phyloP scores from a whole-genome alignment of 2,329 filamentous ascomycete genomes.

The Plectosphaerella sp. region DNA sequence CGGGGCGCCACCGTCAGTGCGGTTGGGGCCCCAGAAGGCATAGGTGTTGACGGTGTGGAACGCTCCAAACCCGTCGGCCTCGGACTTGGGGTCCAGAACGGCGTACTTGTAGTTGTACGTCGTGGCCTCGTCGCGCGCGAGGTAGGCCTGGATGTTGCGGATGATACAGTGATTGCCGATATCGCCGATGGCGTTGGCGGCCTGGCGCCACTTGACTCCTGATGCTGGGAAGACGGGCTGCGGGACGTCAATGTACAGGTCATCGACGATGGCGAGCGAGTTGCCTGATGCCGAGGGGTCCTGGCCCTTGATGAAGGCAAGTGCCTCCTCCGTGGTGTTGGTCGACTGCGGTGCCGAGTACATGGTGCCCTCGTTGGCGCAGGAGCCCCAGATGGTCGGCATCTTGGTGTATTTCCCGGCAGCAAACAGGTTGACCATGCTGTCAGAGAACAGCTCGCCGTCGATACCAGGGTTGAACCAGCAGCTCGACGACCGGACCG shows the following conservation, averaged over 20 bases:
- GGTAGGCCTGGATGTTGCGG: conserved; percentile 21
- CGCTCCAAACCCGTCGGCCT: conserved; percentile 54
- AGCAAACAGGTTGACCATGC: conserved; percentile 40
- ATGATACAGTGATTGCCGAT: conserved; percentile 30
- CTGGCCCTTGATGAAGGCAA: conserved; percentile 26
- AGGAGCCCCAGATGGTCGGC: conserved; percentile 43
- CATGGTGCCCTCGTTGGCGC: conserved; percentile 31
- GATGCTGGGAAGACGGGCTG: conserved; percentile 20
- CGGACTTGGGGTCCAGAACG: conserved; percentile 53
- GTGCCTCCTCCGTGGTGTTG: conserved; percentile 25
- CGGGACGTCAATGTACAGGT: conserved; percentile 29
- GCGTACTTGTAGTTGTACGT: conserved; percentile 68
- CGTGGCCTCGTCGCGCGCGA: conserved; percentile 24
- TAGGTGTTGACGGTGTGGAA: conserved; percentile 63
- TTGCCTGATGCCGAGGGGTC: conserved; percentile 26
- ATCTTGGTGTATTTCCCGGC: conserved; percentile 48
- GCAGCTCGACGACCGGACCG: conserved; percentile 15
- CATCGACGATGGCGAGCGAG: conserved; percentile 24
- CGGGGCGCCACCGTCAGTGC: conserved; percentile 44
- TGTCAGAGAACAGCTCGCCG: conserved; percentile 43
- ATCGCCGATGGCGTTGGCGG: conserved; percentile 29
- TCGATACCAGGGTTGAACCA: conserved; percentile 42
- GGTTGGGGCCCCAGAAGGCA: conserved; percentile 62
- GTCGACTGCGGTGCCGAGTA: conserved; percentile 23
- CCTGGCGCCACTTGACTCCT: conserved; percentile 32